A percentile compares a stretch with the other conserved stretches of the same genome.
Evolutionary conservation across 73 alveolate species (phyloP).

Genomic region (Blepharisma japonicum): DNA sequence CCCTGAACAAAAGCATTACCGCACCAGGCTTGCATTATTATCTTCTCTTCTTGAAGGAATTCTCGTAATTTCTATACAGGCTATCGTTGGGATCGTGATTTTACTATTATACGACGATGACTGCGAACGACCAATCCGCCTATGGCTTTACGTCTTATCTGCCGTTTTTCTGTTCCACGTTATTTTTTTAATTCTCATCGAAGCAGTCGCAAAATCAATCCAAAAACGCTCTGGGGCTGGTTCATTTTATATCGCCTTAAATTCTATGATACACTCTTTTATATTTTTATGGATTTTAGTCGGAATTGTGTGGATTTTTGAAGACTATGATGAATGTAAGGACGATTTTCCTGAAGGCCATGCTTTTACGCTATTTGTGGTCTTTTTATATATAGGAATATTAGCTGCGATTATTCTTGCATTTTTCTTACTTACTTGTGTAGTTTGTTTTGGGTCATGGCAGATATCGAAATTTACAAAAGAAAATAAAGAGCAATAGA

Average conservation of each 20-base stretch:
- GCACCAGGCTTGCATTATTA: too few relatives aligned
- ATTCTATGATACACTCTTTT: constrained; percentile 1
- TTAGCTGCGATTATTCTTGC: neutral
- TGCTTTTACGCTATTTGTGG: neutral
- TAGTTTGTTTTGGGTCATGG: constrained; percentile 16
- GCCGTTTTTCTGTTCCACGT: constrained; percentile 1
- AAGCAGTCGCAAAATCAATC: neutral
- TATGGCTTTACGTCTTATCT: neutral
- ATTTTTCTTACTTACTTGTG: neutral
- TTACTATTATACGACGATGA: neutral
- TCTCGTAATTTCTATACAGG: neutral
- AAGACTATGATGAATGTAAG: neutral
- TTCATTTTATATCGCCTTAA: neutral
- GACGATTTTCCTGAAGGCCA: constrained; percentile 22
- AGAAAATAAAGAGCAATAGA: too few relatives aligned
- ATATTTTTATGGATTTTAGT: constrained; percentile 13
- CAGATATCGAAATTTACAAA: neutral
- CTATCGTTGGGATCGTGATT: neutral
- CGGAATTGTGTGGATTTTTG: constrained; percentile 6
- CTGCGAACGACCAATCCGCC: neutral
- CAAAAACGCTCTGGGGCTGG: neutral
- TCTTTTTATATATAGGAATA: neutral
- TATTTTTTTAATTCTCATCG: neutral
- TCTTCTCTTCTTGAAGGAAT: too few relatives aligned
- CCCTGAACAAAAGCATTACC: too few relatives aligned